Evolutionary conservation across 2,329 filamentous ascomycete genomes (phyloP).

Genomic region (Fusarium equiseti): DNA sequence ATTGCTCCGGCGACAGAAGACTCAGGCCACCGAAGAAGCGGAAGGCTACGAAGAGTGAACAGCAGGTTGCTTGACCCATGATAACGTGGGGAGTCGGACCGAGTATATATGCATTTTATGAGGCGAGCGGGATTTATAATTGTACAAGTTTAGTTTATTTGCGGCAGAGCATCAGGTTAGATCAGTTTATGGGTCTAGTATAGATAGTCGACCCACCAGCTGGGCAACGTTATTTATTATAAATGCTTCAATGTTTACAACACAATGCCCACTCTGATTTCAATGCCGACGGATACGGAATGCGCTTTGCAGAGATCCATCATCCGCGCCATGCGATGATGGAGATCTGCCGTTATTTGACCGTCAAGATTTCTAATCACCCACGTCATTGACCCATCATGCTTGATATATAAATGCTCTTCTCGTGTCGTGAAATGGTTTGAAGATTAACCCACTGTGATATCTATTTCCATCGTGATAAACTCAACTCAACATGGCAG

Average conservation of each 20-base stretch:
- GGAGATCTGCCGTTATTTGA: not conserved
- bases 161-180: not conserved
- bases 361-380: slow-evolving; percentile 28
- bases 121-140: slow-evolving; percentile 22
- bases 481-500: slow-evolving; percentile 39
- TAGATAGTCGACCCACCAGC: slow-evolving; percentile 18
- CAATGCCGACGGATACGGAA: not conserved
- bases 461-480: not conserved
- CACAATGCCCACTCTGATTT: not conserved
- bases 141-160: slow-evolving; percentile 7
- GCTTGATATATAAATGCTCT: slow-evolving; percentile 5
- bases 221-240: slow-evolving; percentile 29
- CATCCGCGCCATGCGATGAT: not conserved
- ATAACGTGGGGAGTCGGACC: slow-evolving; percentile 21
- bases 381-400: slow-evolving; percentile 28
- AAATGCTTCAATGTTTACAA: slow-evolving; percentile 21
- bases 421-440: not conserved
- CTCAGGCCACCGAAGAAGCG: slow-evolving; percentile 50
- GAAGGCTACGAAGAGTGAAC: slow-evolving; percentile 52
- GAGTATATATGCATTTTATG: slow-evolving; percentile 1
- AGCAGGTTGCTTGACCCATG: slow-evolving; percentile 47
- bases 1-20: slow-evolving; percentile 33
- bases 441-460: not conserved
- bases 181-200: slow-evolving; percentile 3
- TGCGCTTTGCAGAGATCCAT: not conserved